Conservation (phyloP, 352 stramenopile genomes). For the Phytophthora constricta region DNA sequence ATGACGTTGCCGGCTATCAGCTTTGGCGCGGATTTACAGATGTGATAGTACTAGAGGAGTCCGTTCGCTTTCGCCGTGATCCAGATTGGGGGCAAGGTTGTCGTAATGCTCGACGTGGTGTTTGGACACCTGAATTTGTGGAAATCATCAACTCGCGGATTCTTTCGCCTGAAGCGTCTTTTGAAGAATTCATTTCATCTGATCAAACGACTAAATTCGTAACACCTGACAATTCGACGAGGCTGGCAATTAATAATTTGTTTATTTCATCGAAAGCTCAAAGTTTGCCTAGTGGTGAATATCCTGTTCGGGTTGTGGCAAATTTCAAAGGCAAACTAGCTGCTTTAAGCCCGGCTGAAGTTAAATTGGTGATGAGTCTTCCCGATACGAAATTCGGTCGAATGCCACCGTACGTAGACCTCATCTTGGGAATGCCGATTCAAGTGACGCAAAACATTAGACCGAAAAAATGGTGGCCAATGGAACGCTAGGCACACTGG, state of each 20-base stretch:
- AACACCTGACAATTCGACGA: conserved; percentile 3
- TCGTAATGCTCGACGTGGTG: not conserved
- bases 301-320: conserved; percentile 7
- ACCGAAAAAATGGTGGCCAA: conserved; percentile 19
- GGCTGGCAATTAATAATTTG: conserved; percentile 3
- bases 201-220: not conserved
- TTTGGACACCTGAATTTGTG: conserved; percentile 5
- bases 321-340: conserved; percentile 7
- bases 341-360: not conserved
- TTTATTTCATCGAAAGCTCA: not conserved
- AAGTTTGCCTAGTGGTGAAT: not conserved
- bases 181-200: not conserved
- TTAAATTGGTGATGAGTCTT: not conserved
- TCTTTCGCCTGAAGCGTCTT: not conserved
- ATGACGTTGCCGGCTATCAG: not conserved
- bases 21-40: not conserved
- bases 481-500: conserved; percentile 3
- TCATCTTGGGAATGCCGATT: conserved; percentile 10
- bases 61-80: conserved; percentile 6
- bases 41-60: conserved; percentile 3
- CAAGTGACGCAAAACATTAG: conserved; percentile 10
- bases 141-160: conserved; percentile 4
- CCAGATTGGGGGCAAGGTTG: conserved; percentile 10
- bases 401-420: conserved; percentile 1
- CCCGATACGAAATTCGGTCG: conserved; percentile 12